Base-by-base conservation (phyloP, 441 rosid genomes). In the Erysimum pusillum region DNA sequence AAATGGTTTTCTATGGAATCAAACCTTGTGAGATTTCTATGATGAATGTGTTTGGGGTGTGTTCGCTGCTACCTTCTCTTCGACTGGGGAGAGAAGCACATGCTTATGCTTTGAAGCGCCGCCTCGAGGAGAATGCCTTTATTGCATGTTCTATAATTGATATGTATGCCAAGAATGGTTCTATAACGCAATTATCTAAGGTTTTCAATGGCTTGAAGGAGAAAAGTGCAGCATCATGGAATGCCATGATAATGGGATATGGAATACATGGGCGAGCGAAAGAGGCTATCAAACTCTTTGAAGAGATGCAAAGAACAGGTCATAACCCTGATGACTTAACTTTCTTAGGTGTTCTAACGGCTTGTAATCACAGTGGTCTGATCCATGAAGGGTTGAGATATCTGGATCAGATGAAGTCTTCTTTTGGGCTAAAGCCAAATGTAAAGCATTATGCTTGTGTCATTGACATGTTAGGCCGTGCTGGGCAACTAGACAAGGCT, bases 161-260 rank as follows among this genome's bases (percentile, higher is more conserved):
- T 67, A 80, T 82, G 87, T 87, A 87, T 76, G 86, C 81, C 41
- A 87, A 87, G 81, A 75, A 78, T 60, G 88, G 87, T 57, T 69
- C 77, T 41, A 61, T 85, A 68, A 73, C 58, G n/a, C 74, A 66
- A 66, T 72, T 87, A n/a, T 74, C 6, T 42, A 77, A 48, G 28
- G 76, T 77, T 46, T 85, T 87, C 54, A 38, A 85, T 44, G 66
- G 68, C 28, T 69, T 79, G 18, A 56, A 70, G 20, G 62, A 75
- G 44, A 80, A 74, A 83, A 82, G 74, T 20, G 63, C 44, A 60
- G 79, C 86, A 32, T 80, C 82, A 14, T 85, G 85, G 85, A 87
- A 85, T 75, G 86, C 85, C 25, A 75, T 87, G 66, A 81, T 87
- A 56, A 62, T 76, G 71, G 88, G 88, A 75, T 81, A 38, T 63